Percentiles rank a stretch among this genome's conserved stretches.
phyloP scores from a whole-genome alignment of 2,329 filamentous ascomycete genomes.

The Neocatenulostroma microsporum region DNA sequence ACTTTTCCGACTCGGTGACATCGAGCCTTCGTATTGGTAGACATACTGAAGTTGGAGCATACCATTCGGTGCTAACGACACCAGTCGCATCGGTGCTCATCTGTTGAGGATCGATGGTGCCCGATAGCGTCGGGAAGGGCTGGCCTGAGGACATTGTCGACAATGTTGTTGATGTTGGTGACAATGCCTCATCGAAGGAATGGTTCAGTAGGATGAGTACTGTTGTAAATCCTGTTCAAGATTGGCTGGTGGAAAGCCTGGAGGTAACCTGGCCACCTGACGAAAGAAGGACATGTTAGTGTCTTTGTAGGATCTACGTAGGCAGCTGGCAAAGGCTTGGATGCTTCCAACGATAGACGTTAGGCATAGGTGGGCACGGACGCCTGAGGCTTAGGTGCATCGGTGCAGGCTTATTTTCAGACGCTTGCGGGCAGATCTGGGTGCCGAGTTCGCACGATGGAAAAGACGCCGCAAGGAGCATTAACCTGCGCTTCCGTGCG shows the following conservation, averaged over 20 bases:
- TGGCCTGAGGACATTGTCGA: constrained; percentile 24
- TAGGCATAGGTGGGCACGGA: constrained; percentile 16
- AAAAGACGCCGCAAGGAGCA: constrained; percentile 13
- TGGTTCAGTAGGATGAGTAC: constrained; percentile 15
- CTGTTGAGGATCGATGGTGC: constrained; percentile 22
- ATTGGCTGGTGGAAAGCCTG: constrained; percentile 19
- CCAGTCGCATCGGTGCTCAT: constrained; percentile 21
- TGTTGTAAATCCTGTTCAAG: constrained; percentile 15
- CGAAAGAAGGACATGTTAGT: constrained; percentile 23
- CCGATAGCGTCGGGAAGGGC: constrained; percentile 19
- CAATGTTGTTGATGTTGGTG: constrained; percentile 17
- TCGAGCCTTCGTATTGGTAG: constrained; percentile 5
- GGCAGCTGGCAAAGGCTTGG: constrained; percentile 13
- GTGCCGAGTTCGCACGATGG: constrained; percentile 10
- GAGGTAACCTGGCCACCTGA: constrained; percentile 14
- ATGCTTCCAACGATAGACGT: constrained; percentile 14
- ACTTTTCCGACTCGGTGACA: too few species aligned
- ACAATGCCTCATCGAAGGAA: constrained; percentile 20
- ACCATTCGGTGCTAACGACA: constrained; percentile 22
- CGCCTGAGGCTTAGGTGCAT: constrained; percentile 17
- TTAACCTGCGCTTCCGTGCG: constrained; percentile 10
- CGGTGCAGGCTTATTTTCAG: constrained; percentile 23
- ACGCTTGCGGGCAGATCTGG: constrained; percentile 11
- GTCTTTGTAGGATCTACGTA: constrained; percentile 24
- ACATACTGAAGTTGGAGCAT: constrained; percentile 26